These are phyloP conservation scores for Anethum foeniculum DNA, from an alignment of 140 eudicot species.

Conservation along the genomic window DNA sequence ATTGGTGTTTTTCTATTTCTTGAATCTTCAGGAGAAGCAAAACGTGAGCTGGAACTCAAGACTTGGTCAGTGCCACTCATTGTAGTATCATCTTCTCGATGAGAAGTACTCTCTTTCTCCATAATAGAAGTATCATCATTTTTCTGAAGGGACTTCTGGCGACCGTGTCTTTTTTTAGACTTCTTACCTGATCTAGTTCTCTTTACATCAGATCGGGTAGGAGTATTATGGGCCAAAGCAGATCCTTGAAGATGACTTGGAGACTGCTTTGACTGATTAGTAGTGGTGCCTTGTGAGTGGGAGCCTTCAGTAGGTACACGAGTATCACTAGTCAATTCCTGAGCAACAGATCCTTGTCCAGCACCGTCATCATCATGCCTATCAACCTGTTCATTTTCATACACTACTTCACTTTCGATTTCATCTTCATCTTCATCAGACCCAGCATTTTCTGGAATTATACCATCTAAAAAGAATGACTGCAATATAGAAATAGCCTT, in stretches of 20 bases:
- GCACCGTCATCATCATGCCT: conserved; percentile 37
- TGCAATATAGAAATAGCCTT: conserved; percentile 76
- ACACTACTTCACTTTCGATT: conserved; percentile 52
- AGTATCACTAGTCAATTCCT: conserved; percentile 37
- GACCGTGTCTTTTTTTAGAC: conserved; percentile 82
- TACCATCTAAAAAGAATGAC: conserved; percentile 60
- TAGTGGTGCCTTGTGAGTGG: conserved; percentile 25
- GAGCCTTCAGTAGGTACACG: conserved; percentile 41
- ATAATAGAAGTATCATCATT: conserved; percentile 36
- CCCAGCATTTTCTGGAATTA: conserved; percentile 55
- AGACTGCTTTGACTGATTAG: conserved; percentile 36
- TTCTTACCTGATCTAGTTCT: conserved; percentile 86
- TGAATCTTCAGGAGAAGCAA: conserved; percentile 84
- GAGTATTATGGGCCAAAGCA: conserved; percentile 35
- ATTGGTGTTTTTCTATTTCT: conserved; percentile 54
- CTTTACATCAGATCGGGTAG: conserved; percentile 67
- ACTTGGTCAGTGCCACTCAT: conserved; percentile 84
- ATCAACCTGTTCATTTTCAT: conserved; percentile 35
- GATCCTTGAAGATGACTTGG: conserved; percentile 64
- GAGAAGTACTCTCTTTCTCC: conserved; percentile 56
- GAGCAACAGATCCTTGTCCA: conserved; percentile 37
- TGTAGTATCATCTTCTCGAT: conserved; percentile 72
- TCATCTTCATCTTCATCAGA: conserved; percentile 88
- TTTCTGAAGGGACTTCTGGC: conserved; percentile 72
- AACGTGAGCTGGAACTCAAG: conserved; percentile 67